Evolutionary conservation across 2,329 filamentous ascomycete genomes (phyloP).

Genomic region (Curvularia verruculosa): DNA sequence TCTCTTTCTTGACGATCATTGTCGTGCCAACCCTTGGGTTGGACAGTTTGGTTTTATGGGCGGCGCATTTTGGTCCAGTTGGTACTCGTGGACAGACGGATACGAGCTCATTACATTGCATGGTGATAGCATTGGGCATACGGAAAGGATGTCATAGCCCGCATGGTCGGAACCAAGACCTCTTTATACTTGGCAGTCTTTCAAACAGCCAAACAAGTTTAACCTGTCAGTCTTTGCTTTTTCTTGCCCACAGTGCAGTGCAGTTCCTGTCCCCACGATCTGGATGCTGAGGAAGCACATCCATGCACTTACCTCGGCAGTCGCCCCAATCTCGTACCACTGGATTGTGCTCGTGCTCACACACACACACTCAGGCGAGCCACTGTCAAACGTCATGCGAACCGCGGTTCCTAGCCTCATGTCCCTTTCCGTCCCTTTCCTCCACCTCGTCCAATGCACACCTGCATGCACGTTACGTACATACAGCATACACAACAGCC

Average conservation of each 20-base stretch:
- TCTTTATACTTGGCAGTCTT: neutral
- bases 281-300: neutral
- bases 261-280: neutral
- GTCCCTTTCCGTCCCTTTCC: neutral
- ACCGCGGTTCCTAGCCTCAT: neutral
- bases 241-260: neutral
- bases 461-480: neutral
- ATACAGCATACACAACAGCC: neutral
- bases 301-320: constrained; percentile 8
- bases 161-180: neutral
- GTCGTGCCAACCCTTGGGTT: neutral
- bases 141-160: neutral
- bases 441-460: constrained; percentile 7
- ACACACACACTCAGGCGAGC: neutral
- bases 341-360: too few relatives aligned
- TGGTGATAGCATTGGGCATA: neutral
- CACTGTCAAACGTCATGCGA: neutral
- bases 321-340: neutral
- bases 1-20: neutral
- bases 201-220: neutral
- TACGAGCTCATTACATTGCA: neutral
- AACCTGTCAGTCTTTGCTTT: neutral
- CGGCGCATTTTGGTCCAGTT: neutral
- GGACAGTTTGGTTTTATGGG: neutral
- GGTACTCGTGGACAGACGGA: neutral